These are phyloP conservation scores for Amanita polypyramis DNA, from an alignment of 768 basidiomycete species.

Conservation along the genomic window DNA sequence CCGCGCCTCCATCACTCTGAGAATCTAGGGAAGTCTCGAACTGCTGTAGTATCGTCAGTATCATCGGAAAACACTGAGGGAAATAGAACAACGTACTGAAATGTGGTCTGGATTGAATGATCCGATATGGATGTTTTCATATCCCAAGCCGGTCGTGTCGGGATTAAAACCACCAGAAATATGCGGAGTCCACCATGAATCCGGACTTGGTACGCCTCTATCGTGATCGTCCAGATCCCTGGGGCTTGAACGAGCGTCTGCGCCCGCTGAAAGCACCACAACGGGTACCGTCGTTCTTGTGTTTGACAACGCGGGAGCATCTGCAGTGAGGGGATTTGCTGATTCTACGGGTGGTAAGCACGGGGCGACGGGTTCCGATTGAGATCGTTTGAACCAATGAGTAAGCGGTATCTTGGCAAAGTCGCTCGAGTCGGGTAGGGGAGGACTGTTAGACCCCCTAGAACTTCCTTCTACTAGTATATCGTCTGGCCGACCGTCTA, in stretches of 20 bases:
- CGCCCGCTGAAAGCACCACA: not conserved
- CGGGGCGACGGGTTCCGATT: conserved; percentile 40
- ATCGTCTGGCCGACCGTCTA: not conserved
- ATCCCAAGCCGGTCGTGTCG: conserved; percentile 2
- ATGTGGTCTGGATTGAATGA: conserved; percentile 1
- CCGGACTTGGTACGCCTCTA: not conserved
- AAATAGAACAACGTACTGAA: not conserved
- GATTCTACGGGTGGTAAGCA: not conserved
- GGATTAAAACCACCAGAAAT: not conserved
- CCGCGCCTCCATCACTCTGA: not conserved
- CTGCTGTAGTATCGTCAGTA: not conserved
- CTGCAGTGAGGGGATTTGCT: not conserved
- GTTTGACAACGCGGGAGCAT: not conserved
- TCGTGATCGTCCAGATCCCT: conserved; percentile 6
- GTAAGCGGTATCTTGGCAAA: conserved; percentile 33
- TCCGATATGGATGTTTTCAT: not conserved
- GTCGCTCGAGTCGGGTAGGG: not conserved
- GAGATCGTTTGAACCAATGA: conserved; percentile 55
- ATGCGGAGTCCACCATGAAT: not conserved
- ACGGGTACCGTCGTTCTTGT: not conserved
- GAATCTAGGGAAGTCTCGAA: not conserved
- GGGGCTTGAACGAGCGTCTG: not conserved
- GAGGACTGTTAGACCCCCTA: not conserved
- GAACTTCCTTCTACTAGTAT: not conserved
- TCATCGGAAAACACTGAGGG: not conserved